phyloP scores from a whole-genome alignment of 805 yeast genomes.

The Saccharomycopsis guyanensis region DNA sequence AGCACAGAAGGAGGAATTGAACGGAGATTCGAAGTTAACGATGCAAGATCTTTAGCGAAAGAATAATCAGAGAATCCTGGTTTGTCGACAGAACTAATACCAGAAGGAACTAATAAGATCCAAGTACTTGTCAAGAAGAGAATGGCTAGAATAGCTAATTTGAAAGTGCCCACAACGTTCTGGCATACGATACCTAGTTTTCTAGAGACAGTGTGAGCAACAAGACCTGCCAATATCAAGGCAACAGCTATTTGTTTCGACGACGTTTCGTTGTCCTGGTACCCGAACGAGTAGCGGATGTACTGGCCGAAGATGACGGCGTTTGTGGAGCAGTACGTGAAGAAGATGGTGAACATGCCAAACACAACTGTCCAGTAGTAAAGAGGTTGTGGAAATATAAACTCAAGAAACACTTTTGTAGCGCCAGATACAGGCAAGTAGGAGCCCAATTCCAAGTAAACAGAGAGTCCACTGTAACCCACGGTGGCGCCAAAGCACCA shows the following conservation, averaged over 20 bases:
- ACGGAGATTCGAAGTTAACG: slow-evolving; percentile 15
- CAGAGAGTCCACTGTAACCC: slow-evolving; percentile 58
- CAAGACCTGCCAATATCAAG: slow-evolving; percentile 30
- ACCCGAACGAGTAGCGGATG: slow-evolving; percentile 36
- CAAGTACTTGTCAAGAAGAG: slow-evolving; percentile 53
- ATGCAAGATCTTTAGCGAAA: slow-evolving; percentile 28
- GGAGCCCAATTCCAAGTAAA: slow-evolving; percentile 64
- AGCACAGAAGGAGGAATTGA: slow-evolving; percentile 35
- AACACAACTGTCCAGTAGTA: slow-evolving; percentile 46
- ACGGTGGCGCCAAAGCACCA: slow-evolving; percentile 57
- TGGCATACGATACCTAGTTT: slow-evolving; percentile 53
- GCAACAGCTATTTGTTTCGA: slow-evolving; percentile 31
- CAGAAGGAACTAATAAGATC: slow-evolving; percentile 39
- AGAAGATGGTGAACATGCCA: slow-evolving; percentile 40
- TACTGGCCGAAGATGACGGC: slow-evolving; percentile 58
- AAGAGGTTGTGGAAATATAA: slow-evolving; percentile 52
- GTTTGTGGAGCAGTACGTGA: slow-evolving; percentile 49
- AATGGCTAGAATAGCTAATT: slow-evolving; percentile 43
- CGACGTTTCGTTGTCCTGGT: slow-evolving; percentile 29
- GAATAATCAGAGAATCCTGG: slow-evolving; percentile 22
- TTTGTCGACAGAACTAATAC: slow-evolving; percentile 4
- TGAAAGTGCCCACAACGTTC: slow-evolving; percentile 54
- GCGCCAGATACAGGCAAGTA: slow-evolving; percentile 71
- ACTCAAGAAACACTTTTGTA: slow-evolving; percentile 62
- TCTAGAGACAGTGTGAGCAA: slow-evolving; percentile 51